phyloP scores from a whole-genome alignment of 163 green algal species.

The Chlamydomonas reinhardtii region DNA sequence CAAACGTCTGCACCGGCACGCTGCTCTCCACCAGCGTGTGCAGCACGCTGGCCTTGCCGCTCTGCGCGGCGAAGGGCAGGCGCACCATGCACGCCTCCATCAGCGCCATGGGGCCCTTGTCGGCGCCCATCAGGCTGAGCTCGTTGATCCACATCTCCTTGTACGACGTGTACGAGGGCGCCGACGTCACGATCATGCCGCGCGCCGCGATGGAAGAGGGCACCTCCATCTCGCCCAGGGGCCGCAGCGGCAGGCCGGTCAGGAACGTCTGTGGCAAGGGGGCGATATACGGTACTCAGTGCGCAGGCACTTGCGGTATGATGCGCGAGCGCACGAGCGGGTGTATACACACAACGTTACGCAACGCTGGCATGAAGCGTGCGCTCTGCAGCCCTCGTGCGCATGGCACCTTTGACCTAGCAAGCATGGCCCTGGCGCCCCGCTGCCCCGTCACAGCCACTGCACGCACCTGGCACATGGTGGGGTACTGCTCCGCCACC shows the following conservation, averaged over 20 bases:
- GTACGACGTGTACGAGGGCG: conserved; percentile 54
- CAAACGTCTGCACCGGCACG: conserved; percentile 52
- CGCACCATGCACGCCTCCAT: conserved; percentile 62
- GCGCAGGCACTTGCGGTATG: no score
- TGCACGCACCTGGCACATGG: conserved; percentile 57
- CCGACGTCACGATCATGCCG: conserved; percentile 51
- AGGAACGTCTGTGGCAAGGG: conserved; percentile 45
- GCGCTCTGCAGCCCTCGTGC: no score
- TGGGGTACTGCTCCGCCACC: conserved; percentile 56
- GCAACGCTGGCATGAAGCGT: background rate
- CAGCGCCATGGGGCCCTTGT: conserved; percentile 51
- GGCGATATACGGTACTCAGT: no score
- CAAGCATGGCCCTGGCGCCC: no score
- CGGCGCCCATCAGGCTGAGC: conserved; percentile 24
- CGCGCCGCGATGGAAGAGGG: conserved; percentile 25
- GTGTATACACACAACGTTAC: no score
- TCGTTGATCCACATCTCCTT: conserved; percentile 57
- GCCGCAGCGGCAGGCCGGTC: conserved; percentile 42
- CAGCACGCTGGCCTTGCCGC: conserved; percentile 48
- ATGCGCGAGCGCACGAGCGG: no score
- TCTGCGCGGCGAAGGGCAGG: conserved; percentile 49
- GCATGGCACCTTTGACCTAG: no score
- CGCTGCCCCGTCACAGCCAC: no score
- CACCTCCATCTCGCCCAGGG: conserved; percentile 62
- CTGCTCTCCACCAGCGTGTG: conserved; percentile 54